Evolutionary conservation across 1,139 yeast genomes (phyloP), one percentile per base, ranked within the genome.

Genomic region (Yamadazyma taylorii): DNA sequence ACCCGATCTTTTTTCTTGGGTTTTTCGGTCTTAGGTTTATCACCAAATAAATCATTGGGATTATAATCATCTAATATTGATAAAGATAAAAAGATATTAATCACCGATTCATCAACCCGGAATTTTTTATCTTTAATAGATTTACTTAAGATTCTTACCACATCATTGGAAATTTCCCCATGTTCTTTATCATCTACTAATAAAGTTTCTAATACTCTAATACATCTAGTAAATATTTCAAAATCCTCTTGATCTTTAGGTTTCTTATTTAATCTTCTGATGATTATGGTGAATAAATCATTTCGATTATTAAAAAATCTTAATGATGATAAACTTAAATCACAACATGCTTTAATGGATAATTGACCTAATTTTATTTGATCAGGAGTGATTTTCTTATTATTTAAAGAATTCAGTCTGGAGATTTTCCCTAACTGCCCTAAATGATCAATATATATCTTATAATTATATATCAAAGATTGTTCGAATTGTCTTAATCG

Each of bases 1-100:
- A 86, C 87, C 50, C 97, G 73, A 57, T 92, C 95, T 58, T 89
- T 87, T 69, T 88, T 89, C 56, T 78, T 82, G 29, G 83, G 38
- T 52, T 82, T 84, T 10, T 66, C 64, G 37, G 62, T 65, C 17
- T 29, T 69, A 68, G 19, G 67, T 67, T 32, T 65, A 68, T 29
- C 69, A 30, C 73, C 47, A 77, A 73, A 16, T 56, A 50, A 23
- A 16, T 41, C 36, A 44, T 75, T 70, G 24, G 95, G 89, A 54
- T 86, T 88, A 45, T 88, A 86, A 58, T 89, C 97, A 26, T 81
- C 79, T 40, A 92, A 68, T 14, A 92, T 72, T 14, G 88, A 77
- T 43, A 90, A 63, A 3, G 92, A 81, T 38, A 90, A 66, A 38
- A 90, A 73, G 2, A 87, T 67, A 48, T 85, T 86, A 23, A 92